phyloP scores from a whole-genome alignment of 2,329 filamentous ascomycete genomes.

The Niveomyces coronatus region DNA sequence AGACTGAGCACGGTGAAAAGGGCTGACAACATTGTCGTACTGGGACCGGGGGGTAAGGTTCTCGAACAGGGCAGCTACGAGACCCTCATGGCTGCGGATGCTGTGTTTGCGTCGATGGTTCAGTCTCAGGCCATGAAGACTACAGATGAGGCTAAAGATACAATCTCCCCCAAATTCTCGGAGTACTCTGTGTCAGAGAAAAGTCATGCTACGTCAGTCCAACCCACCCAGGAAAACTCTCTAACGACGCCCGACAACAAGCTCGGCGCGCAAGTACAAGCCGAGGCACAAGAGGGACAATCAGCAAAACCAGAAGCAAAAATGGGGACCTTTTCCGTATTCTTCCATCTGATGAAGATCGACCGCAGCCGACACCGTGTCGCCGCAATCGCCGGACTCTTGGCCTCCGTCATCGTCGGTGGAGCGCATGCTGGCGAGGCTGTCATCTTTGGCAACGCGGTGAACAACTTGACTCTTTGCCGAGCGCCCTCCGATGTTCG shows the following conservation, averaged over 20 bases:
- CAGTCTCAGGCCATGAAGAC: slow-evolving; percentile 12
- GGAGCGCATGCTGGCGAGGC: slow-evolving; percentile 38
- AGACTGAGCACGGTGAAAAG: slow-evolving; percentile 48
- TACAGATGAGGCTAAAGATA: slow-evolving; percentile 9
- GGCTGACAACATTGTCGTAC: slow-evolving; percentile 56
- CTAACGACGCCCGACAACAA: neutral
- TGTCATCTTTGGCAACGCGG: slow-evolving; percentile 29
- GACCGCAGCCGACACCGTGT: slow-evolving; percentile 9
- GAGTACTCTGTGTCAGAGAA: slow-evolving; percentile 2
- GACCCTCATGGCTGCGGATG: slow-evolving; percentile 40
- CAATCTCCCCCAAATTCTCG: slow-evolving; percentile 1
- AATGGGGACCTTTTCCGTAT: slow-evolving; percentile 1
- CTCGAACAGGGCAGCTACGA: slow-evolving; percentile 54
- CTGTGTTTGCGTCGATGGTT: slow-evolving; percentile 40
- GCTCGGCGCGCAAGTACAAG: neutral
- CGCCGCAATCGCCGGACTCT: slow-evolving; percentile 20
- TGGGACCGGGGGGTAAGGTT: slow-evolving; percentile 43
- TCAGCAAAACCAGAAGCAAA: neutral
- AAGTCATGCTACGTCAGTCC: neutral
- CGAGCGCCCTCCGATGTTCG: slow-evolving; percentile 22
- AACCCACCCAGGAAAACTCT: neutral
- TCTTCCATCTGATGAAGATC: slow-evolving; percentile 2
- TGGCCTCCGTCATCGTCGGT: slow-evolving; percentile 37
- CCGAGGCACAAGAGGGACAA: neutral
- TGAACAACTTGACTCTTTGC: slow-evolving; percentile 30